Conservation (phyloP, 345 rosid genomes). For the Acer negundo region DNA sequence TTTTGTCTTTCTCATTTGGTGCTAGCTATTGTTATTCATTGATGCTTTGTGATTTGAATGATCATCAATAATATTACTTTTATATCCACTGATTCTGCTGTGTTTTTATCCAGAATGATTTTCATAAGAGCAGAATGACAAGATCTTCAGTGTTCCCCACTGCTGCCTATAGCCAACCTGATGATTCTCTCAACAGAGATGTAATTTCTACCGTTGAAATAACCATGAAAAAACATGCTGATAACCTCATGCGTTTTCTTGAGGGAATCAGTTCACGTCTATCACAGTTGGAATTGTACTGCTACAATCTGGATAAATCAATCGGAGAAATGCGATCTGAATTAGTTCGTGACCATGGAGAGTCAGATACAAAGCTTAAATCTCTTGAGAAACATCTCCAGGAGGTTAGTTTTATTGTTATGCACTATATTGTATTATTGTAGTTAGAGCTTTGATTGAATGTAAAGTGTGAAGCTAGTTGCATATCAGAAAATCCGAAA, state of each 20-base stretch:
- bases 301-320: conserved; percentile 94
- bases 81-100: neutral
- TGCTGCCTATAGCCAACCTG: conserved; percentile 75
- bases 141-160: conserved; percentile 64
- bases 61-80: neutral
- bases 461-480: neutral
- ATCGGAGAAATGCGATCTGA: conserved; percentile 93
- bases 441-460: neutral
- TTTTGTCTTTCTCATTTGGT: neutral
- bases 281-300: conserved; percentile 85
- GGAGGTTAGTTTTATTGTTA: conserved; percentile 57
- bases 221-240: conserved; percentile 78
- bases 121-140: conserved; percentile 73
- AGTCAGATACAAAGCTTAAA: conserved; percentile 82
- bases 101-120: conserved; percentile 52
- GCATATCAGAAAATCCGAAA: neutral
- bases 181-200: conserved; percentile 74
- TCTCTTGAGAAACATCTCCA: conserved; percentile 92
- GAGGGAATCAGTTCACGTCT: conserved; percentile 96
- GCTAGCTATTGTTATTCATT: neutral
- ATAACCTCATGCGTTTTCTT: conserved; percentile 85
- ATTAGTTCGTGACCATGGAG: conserved; percentile 63
- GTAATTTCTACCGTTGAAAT: conserved; percentile 61
- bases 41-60: conserved; percentile 7
- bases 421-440: neutral